phyloP scores from a whole-genome alignment of 2,329 filamentous ascomycete genomes.

The Fusarium cicatricum region DNA sequence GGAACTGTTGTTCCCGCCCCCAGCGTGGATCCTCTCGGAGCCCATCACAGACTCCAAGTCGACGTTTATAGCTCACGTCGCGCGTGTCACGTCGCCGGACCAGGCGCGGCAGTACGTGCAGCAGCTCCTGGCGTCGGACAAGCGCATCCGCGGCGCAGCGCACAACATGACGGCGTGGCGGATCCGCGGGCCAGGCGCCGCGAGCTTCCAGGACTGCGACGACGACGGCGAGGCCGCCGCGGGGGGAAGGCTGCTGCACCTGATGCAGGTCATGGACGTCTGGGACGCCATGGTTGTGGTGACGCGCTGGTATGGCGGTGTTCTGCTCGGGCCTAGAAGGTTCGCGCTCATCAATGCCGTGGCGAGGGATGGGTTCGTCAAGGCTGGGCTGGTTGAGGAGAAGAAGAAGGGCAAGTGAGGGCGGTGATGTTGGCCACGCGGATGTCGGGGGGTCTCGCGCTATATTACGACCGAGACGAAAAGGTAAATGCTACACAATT shows the following conservation, averaged over 20 bases:
- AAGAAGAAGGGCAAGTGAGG: constrained; percentile 47
- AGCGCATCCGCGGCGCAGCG: constrained; percentile 83
- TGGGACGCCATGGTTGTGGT: constrained; percentile 96
- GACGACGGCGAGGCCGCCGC: constrained; percentile 97
- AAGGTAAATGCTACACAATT: constrained; percentile 1
- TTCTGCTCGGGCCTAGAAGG: constrained; percentile 85
- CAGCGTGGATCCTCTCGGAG: constrained; percentile 76
- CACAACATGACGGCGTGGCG: constrained; percentile 98
- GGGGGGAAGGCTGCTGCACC: constrained; percentile 81
- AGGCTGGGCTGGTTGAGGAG: constrained; percentile 73
- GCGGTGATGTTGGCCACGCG: constrained; percentile 25
- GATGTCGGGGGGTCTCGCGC: constrained; percentile 28
- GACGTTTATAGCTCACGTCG: constrained; percentile 82
- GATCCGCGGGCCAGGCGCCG: constrained; percentile 66
- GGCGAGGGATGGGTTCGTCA: constrained; percentile 83
- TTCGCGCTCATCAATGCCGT: constrained; percentile 91
- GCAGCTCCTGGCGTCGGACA: constrained; percentile 82
- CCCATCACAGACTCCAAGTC: constrained; percentile 84
- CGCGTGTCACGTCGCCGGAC: constrained; percentile 71
- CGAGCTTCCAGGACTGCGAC: constrained; percentile 85
- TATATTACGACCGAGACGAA: background rate
- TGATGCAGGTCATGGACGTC: constrained; percentile 94
- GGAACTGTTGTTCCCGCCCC: constrained; percentile 30
- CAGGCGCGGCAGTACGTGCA: constrained; percentile 76
- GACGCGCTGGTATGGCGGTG: constrained; percentile 92